Base-by-base conservation (phyloP, 1,139 yeast species). In the Zhuliangozyma parablackwelliae region DNA sequence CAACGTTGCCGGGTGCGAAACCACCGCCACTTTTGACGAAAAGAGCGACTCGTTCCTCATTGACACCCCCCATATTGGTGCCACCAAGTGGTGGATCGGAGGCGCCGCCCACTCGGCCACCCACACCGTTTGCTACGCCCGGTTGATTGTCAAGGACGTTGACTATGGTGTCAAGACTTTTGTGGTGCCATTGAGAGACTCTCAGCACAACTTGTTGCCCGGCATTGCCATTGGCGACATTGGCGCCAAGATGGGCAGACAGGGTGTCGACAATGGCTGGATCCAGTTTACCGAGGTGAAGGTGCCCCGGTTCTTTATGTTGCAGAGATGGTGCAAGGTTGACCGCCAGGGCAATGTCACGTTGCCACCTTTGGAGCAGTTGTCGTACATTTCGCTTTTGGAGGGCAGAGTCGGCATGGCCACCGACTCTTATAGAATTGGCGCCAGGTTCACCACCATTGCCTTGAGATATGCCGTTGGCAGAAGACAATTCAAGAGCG, bases 11-110 rank as follows among this genome's bases (percentile, higher is more conserved):
- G 94, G 87, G 32, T 69, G 88, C 46, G 95, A 89, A 63, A 89
- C 96, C n/a, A 84, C 90, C 25, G 96, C 96, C 16, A 82, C 85
- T 33, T 89, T 74, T 57, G 85, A 87, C 57, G 68, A 70, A 33
- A 66, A 63, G 24, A 72, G 72, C 25, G 88, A 86, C 52, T 78
- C 80, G 45, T 86, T 89, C 50, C 61, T 76, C 38, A 80, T 89
- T 48, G 79, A 86, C 58, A 89, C 97, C 21, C 97, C 97, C 7
- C 87, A 87, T 56, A 65, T 85, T 44, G 89, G 92, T 38, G 96
- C 96, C 29, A 87, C 96, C 41, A 89, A 89, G 63, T 89, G 96
- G 96, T 89, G 97, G 97, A 89, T 89, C 54, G 97, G 96, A 38
- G 97, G 97, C 55, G 96, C 96, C 37, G 96, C 96, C 6, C 95